Conservation (phyloP, 2,329 filamentous ascomycete genomes). For the Cyclaneusma minus region DNA sequence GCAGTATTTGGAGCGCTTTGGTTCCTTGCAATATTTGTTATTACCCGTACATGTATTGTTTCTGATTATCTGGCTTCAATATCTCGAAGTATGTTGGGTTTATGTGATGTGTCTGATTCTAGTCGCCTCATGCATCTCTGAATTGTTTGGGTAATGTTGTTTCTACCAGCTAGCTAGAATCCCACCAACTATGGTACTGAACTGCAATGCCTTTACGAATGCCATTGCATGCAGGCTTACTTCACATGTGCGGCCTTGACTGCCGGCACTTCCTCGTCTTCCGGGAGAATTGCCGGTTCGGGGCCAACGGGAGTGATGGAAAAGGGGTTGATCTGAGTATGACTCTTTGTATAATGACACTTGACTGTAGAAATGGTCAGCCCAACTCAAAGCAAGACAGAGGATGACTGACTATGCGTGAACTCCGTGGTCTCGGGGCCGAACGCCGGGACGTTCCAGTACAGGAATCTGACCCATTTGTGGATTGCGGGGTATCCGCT, state of each 20-base stretch:
- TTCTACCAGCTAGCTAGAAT: too few species aligned
- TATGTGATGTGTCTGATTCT: too few species aligned
- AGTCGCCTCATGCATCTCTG: too few species aligned
- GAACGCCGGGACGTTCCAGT: slow-evolving; percentile 54
- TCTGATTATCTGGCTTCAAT: too few species aligned
- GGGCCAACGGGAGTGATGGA: slow-evolving; percentile 77
- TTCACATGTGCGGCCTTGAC: slow-evolving; percentile 21
- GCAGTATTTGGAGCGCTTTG: too few species aligned
- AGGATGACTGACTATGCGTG: slow-evolving; percentile 17
- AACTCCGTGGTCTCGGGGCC: slow-evolving; percentile 25
- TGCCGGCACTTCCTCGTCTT: slow-evolving; percentile 62
- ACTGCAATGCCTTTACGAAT: too few species aligned
- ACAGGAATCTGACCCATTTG: slow-evolving; percentile 48
- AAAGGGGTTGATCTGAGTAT: slow-evolving; percentile 49
- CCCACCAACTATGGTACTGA: too few species aligned
- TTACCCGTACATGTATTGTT: too few species aligned
- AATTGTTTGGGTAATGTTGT: too few species aligned
- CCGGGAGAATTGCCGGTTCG: slow-evolving; percentile 61
- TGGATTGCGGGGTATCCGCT: slow-evolving; percentile 45
- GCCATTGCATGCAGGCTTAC: too few species aligned
- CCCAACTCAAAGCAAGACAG: slow-evolving; percentile 23
- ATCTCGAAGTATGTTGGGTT: too few species aligned
- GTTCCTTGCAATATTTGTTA: too few species aligned
- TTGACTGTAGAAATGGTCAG: slow-evolving; percentile 1
- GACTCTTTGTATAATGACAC: slow-evolving; percentile 32